phyloP scores from a whole-genome alignment of 2,329 filamentous ascomycete genomes.

The Penicillium sp. region DNA sequence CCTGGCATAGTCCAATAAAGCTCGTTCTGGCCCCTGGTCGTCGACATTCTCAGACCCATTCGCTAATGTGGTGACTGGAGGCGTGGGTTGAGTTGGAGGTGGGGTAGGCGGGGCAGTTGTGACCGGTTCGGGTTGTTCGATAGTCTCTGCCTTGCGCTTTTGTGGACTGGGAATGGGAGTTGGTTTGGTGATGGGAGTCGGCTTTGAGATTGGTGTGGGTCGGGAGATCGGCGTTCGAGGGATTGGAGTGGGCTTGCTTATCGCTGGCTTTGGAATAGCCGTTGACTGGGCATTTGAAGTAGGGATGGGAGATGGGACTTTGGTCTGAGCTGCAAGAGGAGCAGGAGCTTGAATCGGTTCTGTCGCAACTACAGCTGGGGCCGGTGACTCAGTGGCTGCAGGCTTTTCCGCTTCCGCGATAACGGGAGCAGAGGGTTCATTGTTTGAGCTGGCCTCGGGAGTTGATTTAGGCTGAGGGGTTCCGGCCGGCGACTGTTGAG shows the following conservation, averaged over 20 bases:
- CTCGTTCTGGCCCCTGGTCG: slow-evolving; percentile 12
- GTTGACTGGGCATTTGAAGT: background rate
- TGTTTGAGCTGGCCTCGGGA: background rate
- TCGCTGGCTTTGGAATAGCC: background rate
- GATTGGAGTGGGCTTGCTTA: background rate
- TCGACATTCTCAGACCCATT: slow-evolving; percentile 16
- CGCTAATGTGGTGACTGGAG: slow-evolving; percentile 15
- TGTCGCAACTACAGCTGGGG: slow-evolving; percentile 21
- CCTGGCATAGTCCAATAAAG: slow-evolving; percentile 2
- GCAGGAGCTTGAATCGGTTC: slow-evolving; percentile 18
- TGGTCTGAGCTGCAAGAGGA: background rate
- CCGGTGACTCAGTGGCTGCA: slow-evolving; percentile 1
- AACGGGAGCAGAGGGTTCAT: slow-evolving; percentile 7
- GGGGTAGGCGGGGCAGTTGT: slow-evolving; percentile 8
- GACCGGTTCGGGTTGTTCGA: slow-evolving; percentile 18
- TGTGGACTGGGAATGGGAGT: slow-evolving; percentile 31
- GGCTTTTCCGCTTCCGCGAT: slow-evolving; percentile 2
- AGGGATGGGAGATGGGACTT: background rate
- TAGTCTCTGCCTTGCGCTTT: slow-evolving; percentile 27
- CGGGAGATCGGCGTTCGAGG: background rate
- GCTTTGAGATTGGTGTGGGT: background rate
- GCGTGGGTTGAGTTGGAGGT: slow-evolving; percentile 20
- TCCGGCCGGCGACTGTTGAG: slow-evolving; percentile 32
- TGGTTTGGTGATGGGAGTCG: background rate
- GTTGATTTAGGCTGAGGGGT: background rate